Evolutionary conservation across 139 green algal genomes (phyloP), one percentile per base, ranked within the genome.

Genomic region (Coelastrella sp.): DNA sequence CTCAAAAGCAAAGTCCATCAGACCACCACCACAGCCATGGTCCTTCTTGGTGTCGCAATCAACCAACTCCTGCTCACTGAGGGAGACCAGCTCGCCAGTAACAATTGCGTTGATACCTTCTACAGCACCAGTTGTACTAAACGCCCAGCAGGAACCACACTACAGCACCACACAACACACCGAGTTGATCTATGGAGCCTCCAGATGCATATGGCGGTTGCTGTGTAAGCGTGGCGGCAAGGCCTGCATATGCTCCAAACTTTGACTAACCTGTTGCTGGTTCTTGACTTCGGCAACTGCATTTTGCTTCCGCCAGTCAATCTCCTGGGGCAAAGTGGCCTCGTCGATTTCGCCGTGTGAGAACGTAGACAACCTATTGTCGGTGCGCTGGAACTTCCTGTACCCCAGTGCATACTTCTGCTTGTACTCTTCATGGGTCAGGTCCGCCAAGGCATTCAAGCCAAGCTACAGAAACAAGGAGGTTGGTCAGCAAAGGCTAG

Each of bases 31-130:
- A 91, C 96, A 98, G 73, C 95, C 94, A 78, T 92, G 80, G 82
- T 93, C 87, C 75, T 90, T 86, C 24, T 65, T 58, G 24, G 90
- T 94, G 91, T 99, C 97, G 89, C 98, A 99, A 90, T 98, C 96
- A 10, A 99, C 96, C 68, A 99, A 95, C 93, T 99, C 94, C 94
- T 99, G 98, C 95, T 99, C 98, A 35, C 91, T 96, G 9, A 99
- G 93, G 4, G 92, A 93, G 9, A 97, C 89, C 79, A 99, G 94
- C 85, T 97, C 83, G 24, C 96, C 96, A 10, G 96, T 98, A 17
- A 92, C 90, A 63, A 99, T 95, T 7, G 90, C 90, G 90, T 98
- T 98, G 84, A 98, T 93, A 59, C 98, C 98, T 93, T 99, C 96
- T 6, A 98, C 87, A 12, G 96, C 93, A 58, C 97, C 97, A 15